These are phyloP conservation scores for Asterionellopsis glacialis DNA, from an alignment of 108 stramenopile species.

Conservation along the genomic window DNA sequence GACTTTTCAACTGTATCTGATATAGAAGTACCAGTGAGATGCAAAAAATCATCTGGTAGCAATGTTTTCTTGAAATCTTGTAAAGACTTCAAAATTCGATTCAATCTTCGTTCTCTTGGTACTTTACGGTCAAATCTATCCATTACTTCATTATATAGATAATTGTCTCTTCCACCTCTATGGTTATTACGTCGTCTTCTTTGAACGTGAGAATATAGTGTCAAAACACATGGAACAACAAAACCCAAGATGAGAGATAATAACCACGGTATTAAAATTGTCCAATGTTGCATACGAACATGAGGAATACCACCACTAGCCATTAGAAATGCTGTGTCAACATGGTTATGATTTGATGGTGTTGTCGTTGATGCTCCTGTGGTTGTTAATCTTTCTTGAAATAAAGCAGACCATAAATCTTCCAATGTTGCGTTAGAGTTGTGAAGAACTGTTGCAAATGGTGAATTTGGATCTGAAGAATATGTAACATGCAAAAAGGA, in stretches of 20 bases:
- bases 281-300: background rate
- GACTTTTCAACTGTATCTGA: background rate
- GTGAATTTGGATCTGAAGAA: background rate
- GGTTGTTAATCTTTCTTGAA: background rate
- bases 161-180: background rate
- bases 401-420: conserved; percentile 2
- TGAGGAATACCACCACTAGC: background rate
- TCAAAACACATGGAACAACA: background rate
- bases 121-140: conserved; percentile 1
- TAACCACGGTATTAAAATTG: background rate
- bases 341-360: background rate
- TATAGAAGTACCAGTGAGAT: background rate
- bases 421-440: background rate
- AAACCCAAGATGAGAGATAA: background rate
- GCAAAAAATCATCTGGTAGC: background rate
- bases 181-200: background rate
- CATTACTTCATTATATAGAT: background rate
- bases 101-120: background rate
- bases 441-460: background rate
- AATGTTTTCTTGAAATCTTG: background rate
- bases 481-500: background rate
- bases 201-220: background rate
- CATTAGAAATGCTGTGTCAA: background rate
- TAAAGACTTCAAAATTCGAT: background rate
- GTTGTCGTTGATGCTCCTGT: background rate